Base-by-base conservation (phyloP, 805 yeast species). In the Saccharomycopsis sp. region DNA sequence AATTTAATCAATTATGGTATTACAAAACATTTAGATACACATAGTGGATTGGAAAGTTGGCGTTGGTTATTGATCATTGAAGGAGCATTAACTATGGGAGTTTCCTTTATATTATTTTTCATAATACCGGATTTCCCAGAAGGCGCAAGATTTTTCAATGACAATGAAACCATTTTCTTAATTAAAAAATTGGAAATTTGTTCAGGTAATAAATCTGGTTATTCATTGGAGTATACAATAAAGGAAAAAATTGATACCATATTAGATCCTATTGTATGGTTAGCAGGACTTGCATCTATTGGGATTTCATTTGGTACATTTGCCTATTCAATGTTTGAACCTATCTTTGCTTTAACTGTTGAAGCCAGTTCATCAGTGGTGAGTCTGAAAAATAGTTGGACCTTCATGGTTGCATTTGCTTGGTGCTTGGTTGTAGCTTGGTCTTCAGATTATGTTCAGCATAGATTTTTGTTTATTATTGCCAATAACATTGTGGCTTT, bases 261-360 rank as follows among this genome's bases (percentile, higher is more conserved):
- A 61, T 74, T 74, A 54, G 86, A 81, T 56, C 72, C 75, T 57
- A 61, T 73, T 48, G 59, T 79, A 27, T 75, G 75, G 67, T 48
- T 74, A 31, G 71, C 77, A 20, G 83, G 81, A 1, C 59, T 80
- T 50, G 68, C 69, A 53, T 81, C 81, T 62, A 79, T 81, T 59
- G 76, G 80, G 23, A 64, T 75, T 43, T 72, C 80, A 53, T 73
- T 79, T 47, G 85, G 85, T 11, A 71, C 85, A n/a, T 81, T 81
- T 54, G 81, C 85, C 28, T 80, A 79, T 56, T 85, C 87, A 8
- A 79, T 75, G 58, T 81, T 81, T 57, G 79, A 86, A 17, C 79
- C 85, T 34, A 65, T 21, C 70, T 79, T 65, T 70, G 84, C n/a
- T n/a, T n/a, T n/a, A 26, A 26, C 29, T 26, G 29, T 13, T 26